Conservation (phyloP, 139 green algal genomes). For the Picochlorum sp. region DNA sequence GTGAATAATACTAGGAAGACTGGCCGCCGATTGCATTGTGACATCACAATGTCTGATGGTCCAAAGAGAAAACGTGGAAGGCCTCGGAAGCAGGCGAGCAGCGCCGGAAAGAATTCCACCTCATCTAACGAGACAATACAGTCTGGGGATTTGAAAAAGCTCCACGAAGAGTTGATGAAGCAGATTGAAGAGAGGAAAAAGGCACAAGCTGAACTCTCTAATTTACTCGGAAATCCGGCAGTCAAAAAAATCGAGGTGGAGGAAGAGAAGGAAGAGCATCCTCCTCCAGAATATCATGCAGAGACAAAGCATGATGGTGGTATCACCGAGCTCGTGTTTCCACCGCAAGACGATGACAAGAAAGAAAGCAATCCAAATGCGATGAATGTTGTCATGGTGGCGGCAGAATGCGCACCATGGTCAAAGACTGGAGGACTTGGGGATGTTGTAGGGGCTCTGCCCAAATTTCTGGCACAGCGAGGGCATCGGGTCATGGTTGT, state of each 20-base stretch:
- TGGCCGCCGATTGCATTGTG: too few species aligned
- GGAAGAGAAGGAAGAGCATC: too few species aligned
- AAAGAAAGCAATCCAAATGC: slow-evolving; percentile 44
- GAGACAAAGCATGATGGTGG: too few species aligned
- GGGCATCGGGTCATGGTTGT: slow-evolving; percentile 89
- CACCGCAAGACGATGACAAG: not conserved
- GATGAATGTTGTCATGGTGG: slow-evolving; percentile 96
- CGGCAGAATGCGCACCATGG: slow-evolving; percentile 90
- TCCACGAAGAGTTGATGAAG: slow-evolving; percentile 48
- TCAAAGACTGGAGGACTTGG: slow-evolving; percentile 95
- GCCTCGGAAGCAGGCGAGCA: not conserved
- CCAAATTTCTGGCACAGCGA: slow-evolving; percentile 68
- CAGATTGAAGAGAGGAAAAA: slow-evolving; percentile 71
- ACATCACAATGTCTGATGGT: too few species aligned
- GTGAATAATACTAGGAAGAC: too few species aligned
- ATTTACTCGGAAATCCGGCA: slow-evolving; percentile 21
- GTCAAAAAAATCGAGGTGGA: too few species aligned
- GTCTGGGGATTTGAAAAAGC: slow-evolving; percentile 2
- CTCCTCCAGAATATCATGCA: too few species aligned
- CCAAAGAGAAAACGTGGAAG: too few species aligned
- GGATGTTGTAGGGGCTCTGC: slow-evolving; percentile 91
- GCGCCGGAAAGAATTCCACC: not conserved
- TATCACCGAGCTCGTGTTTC: too few species aligned
- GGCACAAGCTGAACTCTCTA: slow-evolving; percentile 46
- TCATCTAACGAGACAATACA: not conserved